Base-by-base conservation (phyloP, 495 filamentous ascomycete genomes). In the Cladorrhinum samala region DNA sequence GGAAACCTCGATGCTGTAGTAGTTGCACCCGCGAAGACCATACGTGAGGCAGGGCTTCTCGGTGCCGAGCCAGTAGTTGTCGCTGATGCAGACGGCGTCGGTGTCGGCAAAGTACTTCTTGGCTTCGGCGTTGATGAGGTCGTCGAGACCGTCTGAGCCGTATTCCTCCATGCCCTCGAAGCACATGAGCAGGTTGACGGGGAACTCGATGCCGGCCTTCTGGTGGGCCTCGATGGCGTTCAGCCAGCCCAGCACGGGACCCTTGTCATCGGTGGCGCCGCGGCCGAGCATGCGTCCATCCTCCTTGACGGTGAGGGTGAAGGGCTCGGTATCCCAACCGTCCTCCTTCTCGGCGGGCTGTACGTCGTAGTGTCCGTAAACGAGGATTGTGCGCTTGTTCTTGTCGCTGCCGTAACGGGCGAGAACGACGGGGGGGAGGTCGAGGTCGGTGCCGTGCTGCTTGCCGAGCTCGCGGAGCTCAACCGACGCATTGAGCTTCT, bases 101-200 rank as follows among this genome's bases (percentile, higher is more conserved):
- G 89, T 83, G 58, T 95, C 92, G 58, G 87, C 88, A 74, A 99
- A 99, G 77, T 81, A 97, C 50, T 84, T 83, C 74, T 91, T 89
- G 58, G 82, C 86, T 72, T 99, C 94, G 16, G 78, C 83, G 55
- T 86, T 76, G 69, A 99, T 95, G 56, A 96, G 86, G 40, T 96
- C 92, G 56, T 99, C 92, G 38, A 99, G 79, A 37, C 94, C 94
- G 63, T 97, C 94, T 0, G 89, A 95, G 38, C 94, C 94, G 68
- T 95, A 95, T 73, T 99, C 94, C 73, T 99, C 93, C 94, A 99
- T 99, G 39, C 94, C 94, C 73, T 99, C 94, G 63, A 99, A 99
- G 77, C 94, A 99, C 90, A 96, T 96, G 25, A 99, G 81, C 52
- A 99, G 79, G 77, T 99, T 99, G 59, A 99, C 92, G 5, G 94